These are phyloP conservation scores for Neonectria faginata DNA, from an alignment of 2,329 filamentous ascomycete species.

Conservation along the genomic window DNA sequence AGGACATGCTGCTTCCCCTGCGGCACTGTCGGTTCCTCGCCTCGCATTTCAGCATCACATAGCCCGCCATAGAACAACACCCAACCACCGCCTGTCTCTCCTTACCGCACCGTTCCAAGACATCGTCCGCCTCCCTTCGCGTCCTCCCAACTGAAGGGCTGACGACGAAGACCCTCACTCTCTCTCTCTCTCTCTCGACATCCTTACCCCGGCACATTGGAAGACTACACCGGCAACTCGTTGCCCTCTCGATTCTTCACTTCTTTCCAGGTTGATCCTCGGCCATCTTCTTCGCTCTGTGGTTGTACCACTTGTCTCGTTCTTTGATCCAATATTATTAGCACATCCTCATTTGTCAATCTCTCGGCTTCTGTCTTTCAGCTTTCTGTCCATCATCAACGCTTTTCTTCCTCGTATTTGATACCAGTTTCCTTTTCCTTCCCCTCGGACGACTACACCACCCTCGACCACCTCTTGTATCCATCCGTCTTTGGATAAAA, in stretches of 20 bases:
- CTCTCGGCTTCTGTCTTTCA: neutral
- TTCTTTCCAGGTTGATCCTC: constrained; percentile 68
- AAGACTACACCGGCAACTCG: constrained; percentile 41
- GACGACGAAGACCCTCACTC: constrained; percentile 8
- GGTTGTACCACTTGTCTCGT: constrained; percentile 44
- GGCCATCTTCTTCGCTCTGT: constrained; percentile 55
- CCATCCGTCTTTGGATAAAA: constrained; percentile 33
- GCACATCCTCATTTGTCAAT: constrained; percentile 36
- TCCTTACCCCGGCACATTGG: constrained; percentile 40
- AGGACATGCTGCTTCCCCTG: constrained; percentile 45
- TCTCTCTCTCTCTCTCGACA: constrained; percentile 25
- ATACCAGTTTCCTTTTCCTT: constrained; percentile 37
- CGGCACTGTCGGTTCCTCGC: constrained; percentile 44
- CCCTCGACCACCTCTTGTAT: constrained; percentile 15
- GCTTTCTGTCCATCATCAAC: constrained; percentile 12
- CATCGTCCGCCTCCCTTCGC: neutral
- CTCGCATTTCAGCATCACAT: constrained; percentile 45
- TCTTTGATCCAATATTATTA: constrained; percentile 39
- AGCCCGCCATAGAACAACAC: constrained; percentile 25
- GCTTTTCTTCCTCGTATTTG: constrained; percentile 31
- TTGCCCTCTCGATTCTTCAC: constrained; percentile 41
- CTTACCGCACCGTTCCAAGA: neutral
- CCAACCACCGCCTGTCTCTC: constrained; percentile 3
- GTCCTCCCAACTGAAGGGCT: constrained; percentile 9
- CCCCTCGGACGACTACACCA: constrained; percentile 11